phyloP scores from a whole-genome alignment of 225 moss, liverwort and hornwort genomes.

The Pseudoscleropodium purum region DNA sequence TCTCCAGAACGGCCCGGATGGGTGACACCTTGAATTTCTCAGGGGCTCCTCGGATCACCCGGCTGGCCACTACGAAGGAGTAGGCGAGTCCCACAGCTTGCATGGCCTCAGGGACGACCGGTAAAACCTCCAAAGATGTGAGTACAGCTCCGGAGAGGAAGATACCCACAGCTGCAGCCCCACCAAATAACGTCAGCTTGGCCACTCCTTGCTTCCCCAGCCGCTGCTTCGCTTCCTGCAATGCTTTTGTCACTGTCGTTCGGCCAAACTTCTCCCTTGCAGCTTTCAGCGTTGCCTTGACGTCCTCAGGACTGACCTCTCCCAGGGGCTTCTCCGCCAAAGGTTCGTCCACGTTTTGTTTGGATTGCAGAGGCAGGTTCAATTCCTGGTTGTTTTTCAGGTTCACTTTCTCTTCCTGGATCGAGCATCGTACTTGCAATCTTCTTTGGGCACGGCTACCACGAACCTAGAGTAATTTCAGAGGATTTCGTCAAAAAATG shows the following conservation, averaged over 20 bases:
- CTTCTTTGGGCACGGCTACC: background rate
- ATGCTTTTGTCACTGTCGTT: slow-evolving; percentile 30
- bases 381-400: slow-evolving; percentile 13
- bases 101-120: slow-evolving; percentile 59
- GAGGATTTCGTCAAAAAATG: background rate
- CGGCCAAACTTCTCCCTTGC: slow-evolving; percentile 15
- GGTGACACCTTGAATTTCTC: slow-evolving; percentile 51
- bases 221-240: slow-evolving; percentile 43
- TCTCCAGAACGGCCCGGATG: slow-evolving; percentile 50
- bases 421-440: slow-evolving; percentile 11
- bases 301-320: background rate
- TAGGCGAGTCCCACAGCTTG: slow-evolving; percentile 71
- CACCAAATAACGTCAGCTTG: slow-evolving; percentile 42
- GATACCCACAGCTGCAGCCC: slow-evolving; percentile 48
- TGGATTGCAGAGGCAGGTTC: slow-evolving; percentile 31
- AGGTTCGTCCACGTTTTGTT: background rate
- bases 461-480: slow-evolving; percentile 2
- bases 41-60: slow-evolving; percentile 32
- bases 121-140: slow-evolving; percentile 52
- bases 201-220: slow-evolving; percentile 43
- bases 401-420: slow-evolving; percentile 20
- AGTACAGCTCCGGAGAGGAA: slow-evolving; percentile 53
- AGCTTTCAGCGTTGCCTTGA: slow-evolving; percentile 10
- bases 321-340: background rate
- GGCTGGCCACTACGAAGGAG: slow-evolving; percentile 58